Conservation (phyloP, 768 basidiomycete species). For the Psilocybe sp. region DNA sequence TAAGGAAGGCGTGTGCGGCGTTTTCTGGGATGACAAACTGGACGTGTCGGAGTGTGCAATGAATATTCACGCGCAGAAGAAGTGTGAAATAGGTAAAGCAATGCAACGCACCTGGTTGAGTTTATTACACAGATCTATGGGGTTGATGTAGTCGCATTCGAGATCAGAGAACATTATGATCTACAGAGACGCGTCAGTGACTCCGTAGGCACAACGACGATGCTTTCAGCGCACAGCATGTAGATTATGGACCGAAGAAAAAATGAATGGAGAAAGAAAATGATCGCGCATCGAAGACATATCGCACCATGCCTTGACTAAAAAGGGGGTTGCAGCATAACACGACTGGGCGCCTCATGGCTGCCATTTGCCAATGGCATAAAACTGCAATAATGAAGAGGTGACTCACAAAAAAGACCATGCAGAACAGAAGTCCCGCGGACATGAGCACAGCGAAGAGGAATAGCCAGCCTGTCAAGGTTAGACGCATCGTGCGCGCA, state of each 20-base stretch:
- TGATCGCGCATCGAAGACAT: too few species aligned
- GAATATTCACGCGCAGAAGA: background rate
- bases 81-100: background rate
- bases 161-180: conserved; percentile 99
- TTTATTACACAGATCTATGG: conserved; percentile 99
- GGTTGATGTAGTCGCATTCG: conserved; percentile 99
- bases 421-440: conserved; percentile 93
- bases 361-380: background rate
- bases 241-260: too few species aligned
- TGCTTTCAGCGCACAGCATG: background rate
- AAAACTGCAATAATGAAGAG: background rate
- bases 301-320: too few species aligned
- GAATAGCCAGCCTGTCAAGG: conserved; percentile 84
- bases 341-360: too few species aligned
- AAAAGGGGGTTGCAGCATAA: too few species aligned
- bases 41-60: background rate
- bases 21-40: conserved; percentile 99
- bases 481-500: too few species aligned
- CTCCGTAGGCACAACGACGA: background rate
- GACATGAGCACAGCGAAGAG: conserved; percentile 95
- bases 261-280: too few species aligned
- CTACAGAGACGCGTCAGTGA: conserved; percentile 35
- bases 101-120: conserved; percentile 78
- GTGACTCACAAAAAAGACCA: conserved; percentile 97
- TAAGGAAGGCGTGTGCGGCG: conserved; percentile 89